These are phyloP conservation scores for Paragyromitra xinjiangensis DNA, from an alignment of 495 filamentous ascomycete genomes.

Conservation along the genomic window DNA sequence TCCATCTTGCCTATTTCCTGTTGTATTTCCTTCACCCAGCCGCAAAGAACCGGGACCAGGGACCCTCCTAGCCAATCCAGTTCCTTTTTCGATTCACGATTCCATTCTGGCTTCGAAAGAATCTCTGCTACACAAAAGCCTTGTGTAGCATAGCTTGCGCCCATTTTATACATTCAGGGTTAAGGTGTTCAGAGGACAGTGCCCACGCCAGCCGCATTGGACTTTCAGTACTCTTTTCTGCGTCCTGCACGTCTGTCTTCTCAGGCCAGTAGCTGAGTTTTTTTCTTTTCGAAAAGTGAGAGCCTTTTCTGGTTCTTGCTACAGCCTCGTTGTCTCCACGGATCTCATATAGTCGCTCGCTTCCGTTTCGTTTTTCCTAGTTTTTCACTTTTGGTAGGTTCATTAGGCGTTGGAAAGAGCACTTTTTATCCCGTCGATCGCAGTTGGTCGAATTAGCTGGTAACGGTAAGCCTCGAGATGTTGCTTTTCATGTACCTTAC, in stretches of 20 bases:
- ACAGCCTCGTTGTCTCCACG: conserved; percentile 12
- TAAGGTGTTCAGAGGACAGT: conserved; percentile 18
- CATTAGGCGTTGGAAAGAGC: neutral
- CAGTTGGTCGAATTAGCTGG: conserved; percentile 16
- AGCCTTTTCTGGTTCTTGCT: conserved; percentile 18
- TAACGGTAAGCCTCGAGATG: conserved; percentile 18
- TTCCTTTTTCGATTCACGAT: conserved; percentile 28
- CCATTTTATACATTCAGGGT: conserved; percentile 22
- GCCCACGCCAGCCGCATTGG: conserved; percentile 11
- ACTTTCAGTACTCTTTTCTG: conserved; percentile 26
- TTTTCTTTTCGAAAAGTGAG: conserved; percentile 7
- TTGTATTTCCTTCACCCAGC: conserved; percentile 15
- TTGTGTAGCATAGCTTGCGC: conserved; percentile 34
- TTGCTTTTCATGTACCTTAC: neutral
- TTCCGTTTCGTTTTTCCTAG: conserved; percentile 14
- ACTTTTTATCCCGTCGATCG: neutral
- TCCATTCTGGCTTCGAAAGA: conserved; percentile 16
- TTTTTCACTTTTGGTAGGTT: conserved; percentile 6
- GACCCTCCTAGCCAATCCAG: conserved; percentile 26
- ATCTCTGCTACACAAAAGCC: conserved; percentile 25
- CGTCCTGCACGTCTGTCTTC: neutral
- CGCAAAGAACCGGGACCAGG: conserved; percentile 12
- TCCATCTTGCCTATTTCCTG: neutral
- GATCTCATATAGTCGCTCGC: conserved; percentile 39
- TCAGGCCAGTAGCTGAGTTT: neutral